Base-by-base conservation (phyloP, 2,329 filamentous ascomycete species). In the Ampelomyces quisqualis region DNA sequence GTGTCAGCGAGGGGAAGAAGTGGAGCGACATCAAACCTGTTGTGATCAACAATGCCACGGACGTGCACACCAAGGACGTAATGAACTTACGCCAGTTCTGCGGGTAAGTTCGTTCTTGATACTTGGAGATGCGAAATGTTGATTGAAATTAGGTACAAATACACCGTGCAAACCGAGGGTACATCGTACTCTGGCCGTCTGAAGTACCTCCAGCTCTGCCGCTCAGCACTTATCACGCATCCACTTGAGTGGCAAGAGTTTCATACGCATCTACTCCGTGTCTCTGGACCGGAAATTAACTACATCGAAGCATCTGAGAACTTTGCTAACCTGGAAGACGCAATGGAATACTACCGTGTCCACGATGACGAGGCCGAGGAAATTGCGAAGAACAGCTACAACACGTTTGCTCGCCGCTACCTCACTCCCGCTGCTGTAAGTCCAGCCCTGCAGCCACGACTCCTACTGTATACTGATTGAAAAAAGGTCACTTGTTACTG, bases 131-230 rank as follows among this genome's bases (percentile, higher is more conserved):
- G n/a, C n/a, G n/a, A n/a, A n/a, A 19, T 19, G 7, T 21, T 38
- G 10, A 38, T 17, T 7, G 4, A 9, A 9, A 23, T 11, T 20
- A 67, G 67, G 21, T 80, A 78, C 53, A 75, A 76, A 62, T 80
- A 73, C 52, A 68, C 78, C 1, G 71, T 73, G 2, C 76, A 79
- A 40, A 76, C 75, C 1, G 77, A 79, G 57, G 77, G 76, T 0
- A 71, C 71, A 26, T 76, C 73, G 6, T 79, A 77, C 60, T 79
- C 76, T 3, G 76, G 75, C 2, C 71, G 75, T 2, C 69, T 76
- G 7, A 78, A 78, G 51, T 78, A 79, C 45, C 65, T 78, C 0
- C 71, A 78, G 39, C 75, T 76, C 44, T 79, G 77, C 53, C 58
- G 59, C 21, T 64, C 58, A 14, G 60, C 60, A 9, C 46, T 65